These are phyloP conservation scores for Aureobasidium melanogenum DNA, from an alignment of 2,329 filamentous ascomycete species.

Conservation along the genomic window DNA sequence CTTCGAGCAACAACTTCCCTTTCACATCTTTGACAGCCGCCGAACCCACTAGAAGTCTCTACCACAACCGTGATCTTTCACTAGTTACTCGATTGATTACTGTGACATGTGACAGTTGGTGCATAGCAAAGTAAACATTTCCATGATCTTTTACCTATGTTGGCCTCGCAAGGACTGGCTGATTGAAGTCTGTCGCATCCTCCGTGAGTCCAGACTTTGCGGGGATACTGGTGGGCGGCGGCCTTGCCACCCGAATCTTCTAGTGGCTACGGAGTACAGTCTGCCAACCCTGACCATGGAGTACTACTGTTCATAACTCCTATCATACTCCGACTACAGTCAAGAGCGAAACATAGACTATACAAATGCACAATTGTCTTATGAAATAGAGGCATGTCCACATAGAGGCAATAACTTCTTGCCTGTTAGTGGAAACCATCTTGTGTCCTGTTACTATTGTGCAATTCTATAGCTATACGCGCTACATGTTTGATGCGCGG, in stretches of 20 bases:
- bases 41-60: background rate
- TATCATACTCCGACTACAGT: too few relatives aligned
- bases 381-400: too few relatives aligned
- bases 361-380: too few relatives aligned
- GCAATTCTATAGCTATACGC: too few relatives aligned
- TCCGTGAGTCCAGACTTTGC: slow-evolving; percentile 4
- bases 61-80: background rate
- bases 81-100: background rate
- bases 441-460: too few relatives aligned
- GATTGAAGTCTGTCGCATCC: background rate
- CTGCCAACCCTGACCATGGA: too few relatives aligned
- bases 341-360: too few relatives aligned
- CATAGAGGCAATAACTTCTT: too few relatives aligned
- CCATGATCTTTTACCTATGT: background rate
- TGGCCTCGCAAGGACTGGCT: background rate
- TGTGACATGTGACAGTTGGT: background rate
- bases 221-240: background rate
- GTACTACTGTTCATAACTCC: too few relatives aligned
- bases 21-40: background rate
- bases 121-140: background rate
- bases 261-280: too few relatives aligned
- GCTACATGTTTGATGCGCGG: too few relatives aligned
- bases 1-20: background rate
- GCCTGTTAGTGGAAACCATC: too few relatives aligned
- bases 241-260: slow-evolving; percentile 3